Conservation (phyloP, 1,139 yeast species). For the Protomyces pachydermus region DNA sequence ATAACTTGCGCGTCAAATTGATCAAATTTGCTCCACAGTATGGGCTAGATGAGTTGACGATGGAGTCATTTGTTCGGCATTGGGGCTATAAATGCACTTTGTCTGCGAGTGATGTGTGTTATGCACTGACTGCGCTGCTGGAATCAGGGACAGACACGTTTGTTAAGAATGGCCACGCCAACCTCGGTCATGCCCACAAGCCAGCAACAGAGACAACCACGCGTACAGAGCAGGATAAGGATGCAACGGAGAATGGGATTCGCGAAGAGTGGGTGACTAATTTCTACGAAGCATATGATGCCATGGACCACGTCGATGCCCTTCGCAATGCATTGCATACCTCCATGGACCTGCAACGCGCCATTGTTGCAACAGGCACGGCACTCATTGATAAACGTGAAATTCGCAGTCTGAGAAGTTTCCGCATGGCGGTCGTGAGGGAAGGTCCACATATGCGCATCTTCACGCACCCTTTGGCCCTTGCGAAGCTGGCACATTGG, state of each 20-base stretch:
- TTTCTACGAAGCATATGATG: constrained; percentile 96
- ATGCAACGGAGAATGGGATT: constrained; percentile 38
- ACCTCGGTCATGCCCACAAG: constrained; percentile 13
- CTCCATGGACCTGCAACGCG: constrained; percentile 76
- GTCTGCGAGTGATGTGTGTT: constrained; percentile 91
- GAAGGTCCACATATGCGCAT: constrained; percentile 80
- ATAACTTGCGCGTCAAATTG: constrained; percentile 65
- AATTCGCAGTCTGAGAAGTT: constrained; percentile 72
- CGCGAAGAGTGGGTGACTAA: constrained; percentile 74
- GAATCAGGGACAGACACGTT: constrained; percentile 45
- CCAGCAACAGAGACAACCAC: constrained; percentile 10
- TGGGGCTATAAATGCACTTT: constrained; percentile 83
- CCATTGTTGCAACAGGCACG: constrained; percentile 84
- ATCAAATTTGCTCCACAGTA: constrained; percentile 65
- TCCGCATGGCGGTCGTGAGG: constrained; percentile 78
- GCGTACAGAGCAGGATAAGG: constrained; percentile 26
- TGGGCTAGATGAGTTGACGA: constrained; percentile 74
- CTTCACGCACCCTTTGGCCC: constrained; percentile 78
- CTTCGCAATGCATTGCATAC: constrained; percentile 66
- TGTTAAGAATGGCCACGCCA: constrained; percentile 25
- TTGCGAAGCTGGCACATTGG: constrained; percentile 85
- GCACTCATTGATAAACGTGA: constrained; percentile 77
- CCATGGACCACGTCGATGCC: constrained; percentile 62
- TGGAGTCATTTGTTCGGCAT: constrained; percentile 80
- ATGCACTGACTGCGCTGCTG: constrained; percentile 74